Evolutionary conservation across 139 green algal genomes (phyloP).

Genomic region (Edaphochlamys debaryana): DNA sequence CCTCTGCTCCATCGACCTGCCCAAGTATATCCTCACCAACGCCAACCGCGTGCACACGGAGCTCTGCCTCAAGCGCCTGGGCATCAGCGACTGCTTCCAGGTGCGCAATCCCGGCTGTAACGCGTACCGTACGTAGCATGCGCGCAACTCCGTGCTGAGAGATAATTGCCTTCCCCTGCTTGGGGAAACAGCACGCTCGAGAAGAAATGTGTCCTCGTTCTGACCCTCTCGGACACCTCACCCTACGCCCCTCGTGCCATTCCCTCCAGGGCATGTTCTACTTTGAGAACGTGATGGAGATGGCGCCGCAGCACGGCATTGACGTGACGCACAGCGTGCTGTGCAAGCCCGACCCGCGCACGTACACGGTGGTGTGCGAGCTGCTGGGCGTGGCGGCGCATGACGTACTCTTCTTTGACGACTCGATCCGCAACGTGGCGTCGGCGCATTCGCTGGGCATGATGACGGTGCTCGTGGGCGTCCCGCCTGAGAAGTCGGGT

Average conservation of each 20-base stretch:
- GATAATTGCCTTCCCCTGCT: too few relatives aligned
- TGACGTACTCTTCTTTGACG: constrained; percentile 81
- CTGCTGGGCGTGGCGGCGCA: constrained; percentile 47
- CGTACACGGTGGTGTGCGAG: constrained; percentile 69
- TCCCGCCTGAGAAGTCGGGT: neutral
- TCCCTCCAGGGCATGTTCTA: constrained; percentile 76
- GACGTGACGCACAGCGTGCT: constrained; percentile 62
- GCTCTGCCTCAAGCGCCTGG: constrained; percentile 72
- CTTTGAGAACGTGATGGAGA: constrained; percentile 79
- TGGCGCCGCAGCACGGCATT: constrained; percentile 47
- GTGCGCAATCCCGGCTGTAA: too few relatives aligned
- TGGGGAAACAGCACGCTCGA: too few relatives aligned
- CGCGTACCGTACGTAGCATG: too few relatives aligned
- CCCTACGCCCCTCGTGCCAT: too few relatives aligned
- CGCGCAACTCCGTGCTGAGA: too few relatives aligned
- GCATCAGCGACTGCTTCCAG: constrained; percentile 78
- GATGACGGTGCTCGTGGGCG: constrained; percentile 60
- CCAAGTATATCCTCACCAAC: constrained; percentile 88
- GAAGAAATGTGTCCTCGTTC: too few relatives aligned
- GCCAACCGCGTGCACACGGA: constrained; percentile 78
- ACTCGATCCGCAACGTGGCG: constrained; percentile 80
- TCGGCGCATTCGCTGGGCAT: constrained; percentile 72
- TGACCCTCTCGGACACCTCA: too few relatives aligned
- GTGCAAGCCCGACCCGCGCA: constrained; percentile 77
- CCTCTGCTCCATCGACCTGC: constrained; percentile 48